Base-by-base conservation (phyloP, 371 early-diverging fungal species). In the Encephalitozoon cuniculi region DNA sequence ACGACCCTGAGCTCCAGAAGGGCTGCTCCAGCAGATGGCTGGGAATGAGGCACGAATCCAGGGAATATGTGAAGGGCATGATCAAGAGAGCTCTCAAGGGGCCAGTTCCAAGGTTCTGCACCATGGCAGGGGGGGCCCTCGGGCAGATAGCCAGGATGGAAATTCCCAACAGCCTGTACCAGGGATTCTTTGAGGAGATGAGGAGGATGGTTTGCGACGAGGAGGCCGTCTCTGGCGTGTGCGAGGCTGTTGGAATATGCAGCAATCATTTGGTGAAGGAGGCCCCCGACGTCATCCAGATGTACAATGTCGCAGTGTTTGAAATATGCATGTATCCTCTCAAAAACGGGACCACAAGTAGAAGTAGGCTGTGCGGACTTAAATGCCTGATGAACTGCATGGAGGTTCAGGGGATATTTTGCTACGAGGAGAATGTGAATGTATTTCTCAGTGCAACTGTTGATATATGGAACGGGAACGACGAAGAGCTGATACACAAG, bases 101-200 rank as follows among this genome's bases (percentile, higher is more conserved):
- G n/a, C n/a, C 32, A 34, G 34, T 75, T 4, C 49, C 71, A 21
- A 71, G 34, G 39, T 52, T 68, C 39, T 41, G 21, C 12, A 23
- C n/a, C 40, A 28, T 51, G 54, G 43, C 55, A 4, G 34, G 54
- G 12, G 52, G n/a, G 2, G 26, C 72, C 32, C 28, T 77, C 11
- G 77, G 78, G 15, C 39, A 40, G 23, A 78, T 81, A 21, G 73
- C 76, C 8, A 66, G 81, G 46, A 81, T 81, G 11, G 81, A 81
- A 67, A 12, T 74, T 21, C 9, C 25, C 0, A 28, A 64, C 18
- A 49, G 21, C 2, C 65, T 69, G 9, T 30, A 32, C 52, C 21
- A 26, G 11, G 41, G 52, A 51, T 75, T 75, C 51, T 81, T 77
- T 30, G 51, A 21, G n/a, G 37, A 41, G 30, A 54, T 68, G 71